Evolutionary conservation across 805 yeast species (phyloP), one percentile per base, ranked within the genome.

Genomic region (Wickerhamomyces kurtzmanii): DNA sequence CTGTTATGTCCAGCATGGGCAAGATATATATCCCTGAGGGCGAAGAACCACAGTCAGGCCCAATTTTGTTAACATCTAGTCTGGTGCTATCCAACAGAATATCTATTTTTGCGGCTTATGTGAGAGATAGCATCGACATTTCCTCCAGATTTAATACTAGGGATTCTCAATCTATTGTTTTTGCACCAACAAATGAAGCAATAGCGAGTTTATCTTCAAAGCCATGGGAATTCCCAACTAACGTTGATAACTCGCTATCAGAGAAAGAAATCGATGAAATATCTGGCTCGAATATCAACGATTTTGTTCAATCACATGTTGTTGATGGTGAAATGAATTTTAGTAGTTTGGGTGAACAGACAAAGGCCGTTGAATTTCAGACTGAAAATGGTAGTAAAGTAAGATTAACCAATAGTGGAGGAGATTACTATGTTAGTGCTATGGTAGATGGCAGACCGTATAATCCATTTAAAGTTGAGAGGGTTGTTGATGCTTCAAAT

Each of bases 201-300:
- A 59, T 84, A 33, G 54, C 55, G 18, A 53, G 60, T 2, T 45
- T 76, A 26, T 9, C 51, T 4, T 31, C 49, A 31, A 84, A 83
- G 48, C 94, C 94, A 13, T 85, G 94, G 94, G 77, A 78, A 45
- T 84, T 78, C 50, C 94, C 94, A 1, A 48, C 45, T 6, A 42
- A 58, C 5, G 57, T 71, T 11, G 59, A 59, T 14, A 60, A 55
- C 6, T 47, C 48, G 2, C 42, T 45, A 14, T 44, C 50, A 15
- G 65, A 63, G 20, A 47, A 50, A 26, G 58, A 61, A 14, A 63
- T 66, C 24, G 85, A 76, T 31, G 50, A 55, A 17, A 54, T 65
- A 0, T 64, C 74, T 5, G 47, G 55, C 13, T 43, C 55, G 11
- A 84, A 84, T 48, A 51, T 78, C 20, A 50, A 63, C 30, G 57